A percentile compares a stretch with the other conserved stretches of the same genome.
Evolutionary conservation across 2,329 filamentous ascomycete species (phyloP).

Genomic region (Phoma sp.): DNA sequence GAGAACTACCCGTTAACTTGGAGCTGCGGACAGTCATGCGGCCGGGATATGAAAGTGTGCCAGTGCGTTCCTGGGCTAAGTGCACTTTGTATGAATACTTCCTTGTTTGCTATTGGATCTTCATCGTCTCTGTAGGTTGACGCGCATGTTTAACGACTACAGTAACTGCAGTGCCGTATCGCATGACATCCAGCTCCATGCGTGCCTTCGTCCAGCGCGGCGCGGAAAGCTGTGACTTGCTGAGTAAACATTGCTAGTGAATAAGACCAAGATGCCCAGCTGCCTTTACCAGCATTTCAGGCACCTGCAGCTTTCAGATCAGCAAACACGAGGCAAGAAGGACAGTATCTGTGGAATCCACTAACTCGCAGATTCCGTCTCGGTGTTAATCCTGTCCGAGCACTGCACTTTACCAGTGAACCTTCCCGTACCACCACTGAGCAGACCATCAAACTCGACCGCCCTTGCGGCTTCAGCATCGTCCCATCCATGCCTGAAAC

Average conservation of each 20-base stretch:
- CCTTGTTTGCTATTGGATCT: too few relatives aligned
- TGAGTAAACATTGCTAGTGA: not conserved
- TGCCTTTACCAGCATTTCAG: not conserved
- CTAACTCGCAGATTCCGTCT: constrained; percentile 23
- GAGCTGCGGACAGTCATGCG: too few relatives aligned
- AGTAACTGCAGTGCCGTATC: too few relatives aligned
- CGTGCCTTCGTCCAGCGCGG: too few relatives aligned
- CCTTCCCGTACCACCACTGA: constrained; percentile 51
- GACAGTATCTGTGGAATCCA: not conserved
- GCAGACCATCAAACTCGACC: constrained; percentile 50
- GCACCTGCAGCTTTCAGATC: not conserved
- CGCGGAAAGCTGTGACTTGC: not conserved
- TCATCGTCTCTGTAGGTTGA: too few relatives aligned
- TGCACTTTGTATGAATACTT: too few relatives aligned
- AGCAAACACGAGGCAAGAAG: not conserved
- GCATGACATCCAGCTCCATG: too few relatives aligned
- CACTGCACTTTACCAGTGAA: constrained; percentile 43
- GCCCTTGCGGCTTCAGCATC: constrained; percentile 43
- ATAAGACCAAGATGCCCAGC: not conserved
- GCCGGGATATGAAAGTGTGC: too few relatives aligned
- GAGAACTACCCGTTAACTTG: too few relatives aligned
- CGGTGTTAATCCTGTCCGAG: constrained; percentile 26
- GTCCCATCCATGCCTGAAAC: constrained; percentile 40
- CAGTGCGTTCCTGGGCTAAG: too few relatives aligned
- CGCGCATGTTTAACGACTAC: too few relatives aligned